These are phyloP conservation scores for Coemansia furcata DNA, from an alignment of 192 early-diverging fungal species.

Conservation along the genomic window DNA sequence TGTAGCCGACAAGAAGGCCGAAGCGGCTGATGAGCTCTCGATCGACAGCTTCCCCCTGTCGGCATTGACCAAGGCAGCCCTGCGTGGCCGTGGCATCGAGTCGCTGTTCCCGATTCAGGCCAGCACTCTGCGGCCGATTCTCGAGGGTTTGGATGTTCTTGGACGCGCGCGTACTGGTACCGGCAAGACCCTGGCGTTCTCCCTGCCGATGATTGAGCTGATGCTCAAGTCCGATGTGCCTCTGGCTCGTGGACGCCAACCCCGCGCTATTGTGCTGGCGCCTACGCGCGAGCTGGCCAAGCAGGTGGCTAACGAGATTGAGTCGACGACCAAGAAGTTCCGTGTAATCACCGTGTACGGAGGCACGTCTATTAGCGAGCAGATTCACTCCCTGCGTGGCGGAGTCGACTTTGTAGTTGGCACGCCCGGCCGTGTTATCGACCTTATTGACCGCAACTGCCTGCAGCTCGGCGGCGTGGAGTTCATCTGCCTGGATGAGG, in stretches of 20 bases:
- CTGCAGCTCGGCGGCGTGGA: conserved; percentile 63
- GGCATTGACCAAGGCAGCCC: conserved; percentile 63
- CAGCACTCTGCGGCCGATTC: conserved; percentile 68
- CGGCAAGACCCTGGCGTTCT: conserved; percentile 95
- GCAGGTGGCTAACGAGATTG: conserved; percentile 79
- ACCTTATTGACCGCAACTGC: conserved; percentile 68
- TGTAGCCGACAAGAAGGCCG: conserved; percentile 31
- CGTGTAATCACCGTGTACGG: conserved; percentile 79
- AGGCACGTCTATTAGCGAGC: conserved; percentile 82
- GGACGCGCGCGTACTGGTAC: conserved; percentile 97
- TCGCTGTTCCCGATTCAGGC: conserved; percentile 95
- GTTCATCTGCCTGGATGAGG: conserved; percentile 92
- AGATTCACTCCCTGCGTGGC: conserved; percentile 74
- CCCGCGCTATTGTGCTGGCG: conserved; percentile 74
- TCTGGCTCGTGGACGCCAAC: conserved; percentile 48
- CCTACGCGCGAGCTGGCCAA: conserved; percentile 92
- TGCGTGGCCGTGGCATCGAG: conserved; percentile 72
- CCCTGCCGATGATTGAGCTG: conserved; percentile 84
- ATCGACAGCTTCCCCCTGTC: conserved; percentile 65
- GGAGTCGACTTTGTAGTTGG: conserved; percentile 91
- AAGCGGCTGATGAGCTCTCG: conserved; percentile 57
- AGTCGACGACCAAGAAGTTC: conserved; percentile 62
- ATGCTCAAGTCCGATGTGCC: conserved; percentile 46
- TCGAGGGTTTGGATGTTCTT: conserved; percentile 77
- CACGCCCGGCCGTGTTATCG: conserved; percentile 92